These are phyloP conservation scores for Trypanosoma theileri DNA, from an alignment of 208 protist genomes.

Conservation along the genomic window DNA sequence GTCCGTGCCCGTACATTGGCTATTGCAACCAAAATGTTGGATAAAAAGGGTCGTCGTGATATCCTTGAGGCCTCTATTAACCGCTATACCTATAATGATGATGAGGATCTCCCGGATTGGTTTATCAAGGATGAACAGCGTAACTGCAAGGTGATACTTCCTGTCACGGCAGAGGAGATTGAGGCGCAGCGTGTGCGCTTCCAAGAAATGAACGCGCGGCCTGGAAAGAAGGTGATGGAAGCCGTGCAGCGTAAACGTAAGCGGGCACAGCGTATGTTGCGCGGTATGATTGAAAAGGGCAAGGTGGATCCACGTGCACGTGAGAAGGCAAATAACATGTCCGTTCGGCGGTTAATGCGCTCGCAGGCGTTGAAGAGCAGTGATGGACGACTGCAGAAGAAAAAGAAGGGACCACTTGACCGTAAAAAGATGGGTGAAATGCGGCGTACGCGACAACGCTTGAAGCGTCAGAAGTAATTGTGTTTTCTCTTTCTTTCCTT, in stretches of 20 bases:
- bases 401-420: slow-evolving; percentile 81
- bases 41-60: slow-evolving; percentile 78
- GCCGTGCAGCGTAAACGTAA: slow-evolving; percentile 95
- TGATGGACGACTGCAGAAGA: slow-evolving; percentile 35
- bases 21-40: slow-evolving; percentile 86
- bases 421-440: slow-evolving; percentile 73
- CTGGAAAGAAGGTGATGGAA: slow-evolving; percentile 97
- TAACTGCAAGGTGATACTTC: slow-evolving; percentile 81
- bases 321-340: slow-evolving; percentile 76
- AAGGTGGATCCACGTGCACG: slow-evolving; percentile 84
- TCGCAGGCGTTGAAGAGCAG: slow-evolving; percentile 79
- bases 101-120: slow-evolving; percentile 91
- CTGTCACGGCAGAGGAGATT: slow-evolving; percentile 90
- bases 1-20: slow-evolving; percentile 85
- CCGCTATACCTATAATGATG: slow-evolving; percentile 87
- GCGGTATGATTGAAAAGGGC: slow-evolving; percentile 84
- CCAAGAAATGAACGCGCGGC: slow-evolving; percentile 93
- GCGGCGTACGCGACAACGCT: slow-evolving; percentile 50
- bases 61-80: slow-evolving; percentile 89
- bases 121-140: slow-evolving; percentile 92
- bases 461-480: slow-evolving; percentile 13
- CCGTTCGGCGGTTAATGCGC: slow-evolving; percentile 88
- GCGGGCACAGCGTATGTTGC: slow-evolving; percentile 79
- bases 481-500: neutral
- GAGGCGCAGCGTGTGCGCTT: slow-evolving; percentile 91